Percentiles rank a stretch among this genome's conserved stretches.
These are phyloP conservation scores for Candida tropicalis DNA, from an alignment of 1,139 yeast genomes.

Conservation along the genomic window DNA sequence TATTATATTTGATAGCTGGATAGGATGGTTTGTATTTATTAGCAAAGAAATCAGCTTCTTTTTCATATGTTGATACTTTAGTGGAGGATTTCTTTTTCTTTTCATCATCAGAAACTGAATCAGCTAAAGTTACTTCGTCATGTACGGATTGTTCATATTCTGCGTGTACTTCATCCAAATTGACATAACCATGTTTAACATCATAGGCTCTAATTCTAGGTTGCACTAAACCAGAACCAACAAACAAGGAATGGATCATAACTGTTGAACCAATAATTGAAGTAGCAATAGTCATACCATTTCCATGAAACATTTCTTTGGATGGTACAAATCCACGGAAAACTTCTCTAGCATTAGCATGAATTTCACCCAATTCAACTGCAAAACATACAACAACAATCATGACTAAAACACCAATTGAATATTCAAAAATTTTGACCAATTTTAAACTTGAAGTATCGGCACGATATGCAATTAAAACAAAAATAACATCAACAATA, in stretches of 20 bases:
- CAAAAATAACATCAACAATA: slow-evolving; percentile 70
- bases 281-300: slow-evolving; percentile 73
- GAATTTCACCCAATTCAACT: slow-evolving; percentile 61
- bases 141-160: slow-evolving; percentile 5
- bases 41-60: slow-evolving; percentile 39
- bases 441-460: slow-evolving; percentile 66
- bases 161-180: slow-evolving; percentile 21
- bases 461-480: slow-evolving; percentile 73
- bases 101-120: slow-evolving; percentile 6
- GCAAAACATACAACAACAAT: slow-evolving; percentile 75
- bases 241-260: slow-evolving; percentile 78
- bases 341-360: slow-evolving; percentile 49
- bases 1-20: slow-evolving; percentile 63
- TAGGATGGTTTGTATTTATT: slow-evolving; percentile 62
- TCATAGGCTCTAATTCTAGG: slow-evolving; percentile 73
- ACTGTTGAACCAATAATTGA: slow-evolving; percentile 82
- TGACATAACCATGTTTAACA: slow-evolving; percentile 49
- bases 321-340: slow-evolving; percentile 78
- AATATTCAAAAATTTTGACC: slow-evolving; percentile 64
- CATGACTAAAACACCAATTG: slow-evolving; percentile 66
- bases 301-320: slow-evolving; percentile 56
- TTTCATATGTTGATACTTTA: slow-evolving; percentile 18
- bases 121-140: background rate
- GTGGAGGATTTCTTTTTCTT: slow-evolving; percentile 4
- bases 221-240: slow-evolving; percentile 78